Evolutionary conservation across 768 basidiomycete genomes (phyloP), one percentile per base, ranked within the genome.

Genomic region (Pholiota microspora): DNA sequence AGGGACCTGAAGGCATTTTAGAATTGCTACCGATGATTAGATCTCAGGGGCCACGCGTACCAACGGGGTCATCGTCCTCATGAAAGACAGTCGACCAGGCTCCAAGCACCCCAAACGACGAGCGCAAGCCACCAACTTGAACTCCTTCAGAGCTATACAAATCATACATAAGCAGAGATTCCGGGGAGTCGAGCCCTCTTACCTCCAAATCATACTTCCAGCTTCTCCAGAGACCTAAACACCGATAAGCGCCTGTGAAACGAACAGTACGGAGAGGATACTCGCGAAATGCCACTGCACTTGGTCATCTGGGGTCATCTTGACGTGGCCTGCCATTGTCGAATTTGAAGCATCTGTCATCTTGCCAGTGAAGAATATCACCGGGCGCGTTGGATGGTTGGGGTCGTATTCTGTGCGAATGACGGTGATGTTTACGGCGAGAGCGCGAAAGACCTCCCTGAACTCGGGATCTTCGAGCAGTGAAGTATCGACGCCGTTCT

Each of bases 281-380:
- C 85, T 62, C 64, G 88, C 87, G 66, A 83, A 85, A 66, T 81
- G 78, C 84, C 84, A 85, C 49, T 79, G 76, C 7, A 87, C 67
- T 44, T 84, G 75, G 49, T 77, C 70, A 51, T 89, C 85, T 0
- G 75, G 71, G 0, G 82, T 82, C 65, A 88, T 73, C 58, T 74
- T 71, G 13, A 87, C 79, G 23, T 64, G 71, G 2, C 88, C 87
- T 4, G 68, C 65, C 65, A 89, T 76, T 2, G 73, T 74, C 23
- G 79, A 77, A 4, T 71, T 68, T 1, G 67, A 64, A 12, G 67
- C 66, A 3, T 75, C 73, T n/a, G 73, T 69, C 62, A 84, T 74
- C 53, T 77, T 74, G 5, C 85, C 86, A 6, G 64, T 64, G 56
- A 85, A 82, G 34, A 79, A 69, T 35, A 89, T 78, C 25, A 72